Evolutionary conservation across 2,329 filamentous ascomycete species (phyloP).

Genomic region (Didymella pinodella): DNA sequence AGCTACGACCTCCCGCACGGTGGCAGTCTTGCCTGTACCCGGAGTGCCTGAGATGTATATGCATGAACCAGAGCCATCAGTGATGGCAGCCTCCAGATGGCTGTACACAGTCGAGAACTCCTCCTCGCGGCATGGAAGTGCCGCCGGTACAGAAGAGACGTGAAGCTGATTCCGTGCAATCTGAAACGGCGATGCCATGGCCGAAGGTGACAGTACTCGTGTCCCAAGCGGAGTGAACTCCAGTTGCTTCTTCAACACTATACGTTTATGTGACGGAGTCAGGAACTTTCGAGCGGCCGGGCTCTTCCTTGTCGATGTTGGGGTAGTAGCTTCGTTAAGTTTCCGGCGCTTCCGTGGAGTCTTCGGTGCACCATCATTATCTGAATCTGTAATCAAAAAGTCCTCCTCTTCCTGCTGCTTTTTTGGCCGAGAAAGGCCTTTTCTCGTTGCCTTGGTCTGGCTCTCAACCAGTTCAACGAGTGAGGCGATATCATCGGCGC

Average conservation of each 20-base stretch:
- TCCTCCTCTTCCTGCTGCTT: conserved; percentile 53
- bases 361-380: conserved; percentile 52
- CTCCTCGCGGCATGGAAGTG: conserved; percentile 87
- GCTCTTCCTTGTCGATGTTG: conserved; percentile 56
- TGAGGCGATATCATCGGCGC: conserved; percentile 69
- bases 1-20: conserved; percentile 91
- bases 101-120: conserved; percentile 94
- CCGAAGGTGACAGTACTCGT: conserved; percentile 78
- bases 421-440: conserved; percentile 49
- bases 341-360: conserved; percentile 60
- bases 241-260: conserved; percentile 83
- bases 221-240: conserved; percentile 97
- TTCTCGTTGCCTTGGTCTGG: conserved; percentile 76
- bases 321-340: conserved; percentile 53
- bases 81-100: conserved; percentile 92
- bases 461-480: conserved; percentile 73
- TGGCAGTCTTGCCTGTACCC: conserved; percentile 96
- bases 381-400: conserved; percentile 55
- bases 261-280: conserved; percentile 72
- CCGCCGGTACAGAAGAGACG: conserved; percentile 89
- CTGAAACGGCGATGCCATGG: conserved; percentile 87
- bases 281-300: conserved; percentile 62
- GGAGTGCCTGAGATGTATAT: conserved; percentile 99
- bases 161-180: conserved; percentile 88
- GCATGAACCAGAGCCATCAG: conserved; percentile 90